Base-by-base conservation (phyloP, 305 asterid genomes). In the Andrographis paniculata region DNA sequence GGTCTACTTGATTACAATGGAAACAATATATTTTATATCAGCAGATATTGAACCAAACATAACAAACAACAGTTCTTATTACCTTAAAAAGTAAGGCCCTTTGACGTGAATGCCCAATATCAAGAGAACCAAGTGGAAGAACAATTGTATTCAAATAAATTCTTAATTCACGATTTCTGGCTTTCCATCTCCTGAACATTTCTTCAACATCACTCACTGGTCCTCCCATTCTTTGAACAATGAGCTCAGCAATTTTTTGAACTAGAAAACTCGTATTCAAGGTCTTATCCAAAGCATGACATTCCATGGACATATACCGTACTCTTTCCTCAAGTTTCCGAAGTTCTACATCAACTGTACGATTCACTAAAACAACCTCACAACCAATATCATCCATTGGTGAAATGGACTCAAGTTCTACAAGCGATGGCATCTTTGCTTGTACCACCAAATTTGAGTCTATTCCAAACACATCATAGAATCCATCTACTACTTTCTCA, bases 1-100 rank as follows among this genome's bases (percentile, higher is more conserved):
- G n/a, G n/a, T n/a, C n/a, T n/a, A n/a, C n/a, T n/a, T n/a, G n/a
- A n/a, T n/a, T n/a, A n/a, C n/a, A n/a, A n/a, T n/a, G n/a, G n/a
- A n/a, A n/a, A n/a, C n/a, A n/a, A n/a, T n/a, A n/a, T n/a, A n/a
- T n/a, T n/a, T n/a, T n/a, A n/a, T n/a, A n/a, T n/a, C n/a, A n/a
- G n/a, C n/a, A n/a, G n/a, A n/a, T n/a, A n/a, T n/a, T n/a, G n/a
- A n/a, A n/a, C n/a, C n/a, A n/a, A n/a, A n/a, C n/a, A n/a, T n/a
- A n/a, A n/a, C 50, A 11, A 33, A n/a, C 13, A 56, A 55, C 51
- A 42, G 65, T 54, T 63, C 58, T 65, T 52, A 54, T 72, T 55
- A 91, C 99, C 99, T 91, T 91, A 66, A 91, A 91, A 37, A 91
- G 95, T 48, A 91, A 74, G 59, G 99, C 96, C 71, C 95, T 80